Evolutionary conservation across 176 grass and related monocot species (phyloP).

Genomic region (Carex scoparia): DNA sequence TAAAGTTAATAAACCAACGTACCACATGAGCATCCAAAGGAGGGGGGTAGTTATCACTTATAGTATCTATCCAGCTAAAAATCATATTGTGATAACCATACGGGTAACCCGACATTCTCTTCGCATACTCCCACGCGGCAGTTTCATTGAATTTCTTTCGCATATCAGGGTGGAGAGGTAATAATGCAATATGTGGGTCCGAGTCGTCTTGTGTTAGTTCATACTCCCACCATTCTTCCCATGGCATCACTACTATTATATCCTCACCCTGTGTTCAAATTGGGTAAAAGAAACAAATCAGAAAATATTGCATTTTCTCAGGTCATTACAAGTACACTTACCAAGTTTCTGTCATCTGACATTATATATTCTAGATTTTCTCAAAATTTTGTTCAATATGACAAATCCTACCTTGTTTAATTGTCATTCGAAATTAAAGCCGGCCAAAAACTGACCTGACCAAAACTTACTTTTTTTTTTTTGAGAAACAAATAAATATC

Average conservation of each 20-base stretch:
- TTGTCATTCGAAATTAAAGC: neutral
- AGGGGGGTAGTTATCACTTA: constrained; percentile 77
- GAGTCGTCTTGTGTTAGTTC: constrained; percentile 80
- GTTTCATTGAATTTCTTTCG: constrained; percentile 88
- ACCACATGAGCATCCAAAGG: constrained; percentile 98
- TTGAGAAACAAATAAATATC: too few species aligned
- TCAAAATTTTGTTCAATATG: neutral
- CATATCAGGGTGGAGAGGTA: constrained; percentile 69
- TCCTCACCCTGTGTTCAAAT: constrained; percentile 63
- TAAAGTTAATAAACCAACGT: constrained; percentile 24
- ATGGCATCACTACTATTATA: constrained; percentile 86
- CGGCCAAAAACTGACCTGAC: neutral
- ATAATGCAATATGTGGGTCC: constrained; percentile 82
- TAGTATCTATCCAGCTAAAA: constrained; percentile 98
- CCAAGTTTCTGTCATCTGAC: neutral
- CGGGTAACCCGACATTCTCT: constrained; percentile 68
- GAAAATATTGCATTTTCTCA: neutral
- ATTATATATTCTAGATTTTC: neutral
- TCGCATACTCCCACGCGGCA: constrained; percentile 91
- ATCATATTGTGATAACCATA: constrained; percentile 99
- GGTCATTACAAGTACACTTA: too few species aligned
- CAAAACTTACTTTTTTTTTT: too few species aligned
- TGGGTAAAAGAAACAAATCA: neutral
- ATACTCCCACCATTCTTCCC: constrained; percentile 98
- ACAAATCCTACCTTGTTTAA: neutral